These are phyloP conservation scores for Adenanthera pavonina DNA, from an alignment of 306 rosid species.

Conservation along the genomic window DNA sequence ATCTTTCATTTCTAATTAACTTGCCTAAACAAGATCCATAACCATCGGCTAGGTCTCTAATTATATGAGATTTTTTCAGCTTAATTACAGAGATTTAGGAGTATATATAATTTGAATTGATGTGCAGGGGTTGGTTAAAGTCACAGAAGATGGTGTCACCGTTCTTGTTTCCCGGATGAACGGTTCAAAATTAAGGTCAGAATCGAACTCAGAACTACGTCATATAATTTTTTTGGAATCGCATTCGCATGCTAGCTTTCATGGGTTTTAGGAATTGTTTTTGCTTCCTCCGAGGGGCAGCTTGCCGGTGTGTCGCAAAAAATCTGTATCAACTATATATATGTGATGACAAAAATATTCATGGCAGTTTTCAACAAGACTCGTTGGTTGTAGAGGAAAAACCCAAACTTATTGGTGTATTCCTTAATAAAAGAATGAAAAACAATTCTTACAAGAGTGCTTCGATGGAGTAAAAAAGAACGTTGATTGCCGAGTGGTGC, in stretches of 20 bases:
- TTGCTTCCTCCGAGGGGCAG: conserved; percentile 6
- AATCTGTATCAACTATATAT: no score
- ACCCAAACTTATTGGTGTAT: no score
- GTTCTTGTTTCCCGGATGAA: conserved; percentile 37
- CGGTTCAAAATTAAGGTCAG: conserved; percentile 38
- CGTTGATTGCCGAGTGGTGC: no score
- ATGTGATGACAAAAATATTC: no score
- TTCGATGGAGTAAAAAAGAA: no score
- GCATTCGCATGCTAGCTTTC: not conserved
- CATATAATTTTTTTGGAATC: not conserved
- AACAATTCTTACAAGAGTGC: no score
- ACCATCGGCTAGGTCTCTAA: not conserved
- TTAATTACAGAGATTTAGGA: not conserved
- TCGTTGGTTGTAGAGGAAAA: no score
- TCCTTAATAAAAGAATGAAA: no score
- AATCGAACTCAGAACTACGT: not conserved
- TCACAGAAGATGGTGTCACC: conserved; percentile 52
- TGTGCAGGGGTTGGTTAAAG: conserved; percentile 48
- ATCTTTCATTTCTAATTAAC: not conserved
- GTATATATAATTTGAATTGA: not conserved
- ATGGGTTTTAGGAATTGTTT: not conserved
- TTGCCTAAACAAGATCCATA: not conserved
- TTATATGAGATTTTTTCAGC: not conserved
- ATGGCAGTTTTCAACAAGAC: no score
- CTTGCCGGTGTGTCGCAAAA: no score